Percentiles rank a stretch among this genome's conserved stretches.
These are phyloP conservation scores for Phytopythium mirpurense DNA, from an alignment of 352 stramenopile genomes.

Conservation along the genomic window DNA sequence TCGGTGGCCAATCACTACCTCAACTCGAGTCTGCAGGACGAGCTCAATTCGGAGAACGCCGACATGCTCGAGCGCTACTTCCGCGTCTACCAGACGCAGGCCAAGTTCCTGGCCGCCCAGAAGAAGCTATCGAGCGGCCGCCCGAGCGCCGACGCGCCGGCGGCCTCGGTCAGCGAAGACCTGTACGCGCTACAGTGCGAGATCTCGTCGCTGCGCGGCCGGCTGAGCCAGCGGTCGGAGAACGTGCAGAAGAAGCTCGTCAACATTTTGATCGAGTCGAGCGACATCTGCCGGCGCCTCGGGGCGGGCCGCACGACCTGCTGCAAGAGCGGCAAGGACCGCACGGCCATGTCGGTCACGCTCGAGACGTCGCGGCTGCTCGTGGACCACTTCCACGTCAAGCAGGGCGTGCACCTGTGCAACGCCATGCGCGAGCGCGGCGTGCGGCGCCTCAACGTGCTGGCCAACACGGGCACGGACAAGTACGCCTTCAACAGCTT, in stretches of 20 bases:
- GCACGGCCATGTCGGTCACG: slow-evolving; percentile 97
- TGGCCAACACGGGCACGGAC: slow-evolving; percentile 85
- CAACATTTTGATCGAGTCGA: slow-evolving; percentile 84
- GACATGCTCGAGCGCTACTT: slow-evolving; percentile 71
- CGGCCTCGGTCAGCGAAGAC: slow-evolving; percentile 17
- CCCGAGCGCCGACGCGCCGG: slow-evolving; percentile 12
- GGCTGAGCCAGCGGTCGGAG: slow-evolving; percentile 53
- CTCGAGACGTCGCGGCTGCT: slow-evolving; percentile 92
- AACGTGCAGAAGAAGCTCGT: slow-evolving; percentile 85
- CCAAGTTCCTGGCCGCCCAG: slow-evolving; percentile 22
- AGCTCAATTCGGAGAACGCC: slow-evolving; percentile 79
- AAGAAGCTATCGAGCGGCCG: slow-evolving; percentile 7
- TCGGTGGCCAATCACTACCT: slow-evolving; percentile 86
- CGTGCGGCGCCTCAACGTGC: slow-evolving; percentile 78
- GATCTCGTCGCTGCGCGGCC: slow-evolving; percentile 47
- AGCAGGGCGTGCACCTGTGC: slow-evolving; percentile 79
- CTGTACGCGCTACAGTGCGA: slow-evolving; percentile 51
- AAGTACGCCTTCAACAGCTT: slow-evolving; percentile 97
- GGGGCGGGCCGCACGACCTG: slow-evolving; percentile 91
- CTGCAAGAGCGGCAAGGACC: slow-evolving; percentile 98
- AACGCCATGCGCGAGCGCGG: slow-evolving; percentile 84
- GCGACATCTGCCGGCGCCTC: slow-evolving; percentile 86
- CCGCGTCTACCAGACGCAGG: slow-evolving; percentile 64
- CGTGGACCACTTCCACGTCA: slow-evolving; percentile 85
- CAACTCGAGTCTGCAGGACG: slow-evolving; percentile 79